Evolutionary conservation across 2,329 filamentous ascomycete genomes (phyloP).

Genomic region (Pseudogymnoascus sp.): DNA sequence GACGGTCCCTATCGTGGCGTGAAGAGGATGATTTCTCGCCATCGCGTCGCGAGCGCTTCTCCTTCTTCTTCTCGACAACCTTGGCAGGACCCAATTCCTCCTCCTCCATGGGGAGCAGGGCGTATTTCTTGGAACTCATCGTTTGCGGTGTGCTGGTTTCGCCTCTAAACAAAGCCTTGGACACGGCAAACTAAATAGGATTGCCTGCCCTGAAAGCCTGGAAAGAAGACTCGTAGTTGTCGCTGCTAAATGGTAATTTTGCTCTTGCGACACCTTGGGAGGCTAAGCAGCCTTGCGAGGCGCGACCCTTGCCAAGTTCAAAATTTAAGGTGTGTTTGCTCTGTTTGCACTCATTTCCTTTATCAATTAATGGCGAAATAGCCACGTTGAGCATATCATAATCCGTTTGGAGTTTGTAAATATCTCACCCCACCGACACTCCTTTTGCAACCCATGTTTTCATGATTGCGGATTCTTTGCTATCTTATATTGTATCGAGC

Average conservation of each 20-base stretch:
- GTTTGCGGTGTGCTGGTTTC: background rate
- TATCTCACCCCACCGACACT: constrained; percentile 10
- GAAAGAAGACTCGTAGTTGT: background rate
- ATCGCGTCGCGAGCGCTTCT: constrained; percentile 23
- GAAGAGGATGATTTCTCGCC: constrained; percentile 32
- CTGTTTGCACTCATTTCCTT: constrained; percentile 11
- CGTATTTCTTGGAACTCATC: constrained; percentile 56
- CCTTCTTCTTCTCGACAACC: constrained; percentile 43
- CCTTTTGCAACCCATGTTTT: constrained; percentile 13
- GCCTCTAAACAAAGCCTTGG: background rate
- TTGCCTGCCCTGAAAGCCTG: background rate
- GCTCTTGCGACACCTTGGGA: background rate
- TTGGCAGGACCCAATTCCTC: constrained; percentile 52
- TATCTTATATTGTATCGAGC: constrained; percentile 11
- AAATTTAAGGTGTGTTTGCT: constrained; percentile 12
- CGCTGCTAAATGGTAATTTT: background rate
- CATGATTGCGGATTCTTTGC: constrained; percentile 1
- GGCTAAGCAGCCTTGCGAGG: constrained; percentile 3
- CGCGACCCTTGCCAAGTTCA: constrained; percentile 9
- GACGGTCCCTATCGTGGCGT: constrained; percentile 35
- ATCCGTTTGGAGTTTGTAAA: background rate
- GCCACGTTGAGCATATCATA: constrained; percentile 13
- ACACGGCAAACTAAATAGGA: background rate
- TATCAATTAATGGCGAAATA: constrained; percentile 11
- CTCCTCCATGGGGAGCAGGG: constrained; percentile 61